Percentiles rank a stretch among this genome's conserved stretches.
These are phyloP conservation scores for Agaricus subrufescens DNA, from an alignment of 768 basidiomycete species.

Conservation along the genomic window DNA sequence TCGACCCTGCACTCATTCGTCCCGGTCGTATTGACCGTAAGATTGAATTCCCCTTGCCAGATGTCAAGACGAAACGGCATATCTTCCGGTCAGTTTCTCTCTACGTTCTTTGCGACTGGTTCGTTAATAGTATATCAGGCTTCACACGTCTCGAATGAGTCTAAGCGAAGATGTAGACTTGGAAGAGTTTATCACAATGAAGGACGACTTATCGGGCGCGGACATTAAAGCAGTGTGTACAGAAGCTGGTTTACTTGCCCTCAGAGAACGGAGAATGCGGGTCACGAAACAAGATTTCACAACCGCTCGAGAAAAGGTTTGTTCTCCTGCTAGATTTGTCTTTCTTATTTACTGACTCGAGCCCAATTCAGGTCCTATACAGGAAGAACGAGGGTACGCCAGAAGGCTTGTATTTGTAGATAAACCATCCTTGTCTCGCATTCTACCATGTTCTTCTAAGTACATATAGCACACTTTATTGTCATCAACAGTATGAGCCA, in stretches of 20 bases:
- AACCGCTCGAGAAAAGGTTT: slow-evolving; percentile 87
- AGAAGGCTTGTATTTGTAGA: slow-evolving; percentile 2
- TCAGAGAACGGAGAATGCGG: slow-evolving; percentile 92
- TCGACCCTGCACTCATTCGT: slow-evolving; percentile 97
- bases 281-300: slow-evolving; percentile 92
- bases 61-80: slow-evolving; percentile 98
- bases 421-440: not conserved
- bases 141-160: slow-evolving; percentile 96
- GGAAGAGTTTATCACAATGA: slow-evolving; percentile 92
- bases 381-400: slow-evolving; percentile 86
- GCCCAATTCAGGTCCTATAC: slow-evolving; percentile 62
- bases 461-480: not conserved
- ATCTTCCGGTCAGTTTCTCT: slow-evolving; percentile 74
- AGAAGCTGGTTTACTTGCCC: slow-evolving; percentile 93
- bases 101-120: not conserved
- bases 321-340: not conserved
- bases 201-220: slow-evolving; percentile 94
- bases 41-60: slow-evolving; percentile 96
- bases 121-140: slow-evolving; percentile 28
- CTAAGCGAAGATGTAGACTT: slow-evolving; percentile 84
- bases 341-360: slow-evolving; percentile 9
- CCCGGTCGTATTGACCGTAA: slow-evolving; percentile 98
- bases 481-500: not conserved
- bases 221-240: slow-evolving; percentile 99
- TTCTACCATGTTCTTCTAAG: not conserved